These are phyloP conservation scores for Oryza rufipogon DNA, from an alignment of 176 grass and related monocot species.

Conservation along the genomic window DNA sequence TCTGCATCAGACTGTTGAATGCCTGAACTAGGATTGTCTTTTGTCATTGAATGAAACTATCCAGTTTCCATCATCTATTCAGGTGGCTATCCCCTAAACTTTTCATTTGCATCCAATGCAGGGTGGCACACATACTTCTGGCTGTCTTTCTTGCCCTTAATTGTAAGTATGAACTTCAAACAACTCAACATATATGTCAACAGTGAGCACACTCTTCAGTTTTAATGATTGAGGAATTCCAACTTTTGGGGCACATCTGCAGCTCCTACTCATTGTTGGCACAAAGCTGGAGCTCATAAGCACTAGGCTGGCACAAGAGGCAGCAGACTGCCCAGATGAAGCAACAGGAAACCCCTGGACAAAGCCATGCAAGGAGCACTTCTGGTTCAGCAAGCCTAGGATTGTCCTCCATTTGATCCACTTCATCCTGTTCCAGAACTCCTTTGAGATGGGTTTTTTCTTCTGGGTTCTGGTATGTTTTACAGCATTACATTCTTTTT, in stretches of 20 bases:
- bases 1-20: background rate
- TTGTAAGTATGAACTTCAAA: slow-evolving; percentile 57
- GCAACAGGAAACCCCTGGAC: background rate
- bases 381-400: slow-evolving; percentile 51
- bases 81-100: background rate
- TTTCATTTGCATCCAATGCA: slow-evolving; percentile 46
- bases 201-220: slow-evolving; percentile 3
- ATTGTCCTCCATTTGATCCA: slow-evolving; percentile 58
- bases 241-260: slow-evolving; percentile 11
- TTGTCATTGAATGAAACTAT: background rate
- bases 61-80: background rate
- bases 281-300: slow-evolving; percentile 68
- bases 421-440: slow-evolving; percentile 68
- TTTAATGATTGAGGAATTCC: slow-evolving; percentile 9
- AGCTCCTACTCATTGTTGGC: slow-evolving; percentile 61
- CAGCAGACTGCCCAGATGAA: background rate
- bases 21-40: background rate
- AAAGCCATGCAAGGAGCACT: slow-evolving; percentile 55
- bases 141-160: slow-evolving; percentile 74
- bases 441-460: slow-evolving; percentile 66
- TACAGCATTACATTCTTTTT: background rate
- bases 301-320: slow-evolving; percentile 48
- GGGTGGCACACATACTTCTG: slow-evolving; percentile 86
- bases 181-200: background rate
- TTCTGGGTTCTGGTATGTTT: slow-evolving; percentile 61